phyloP scores from a whole-genome alignment of 2,329 filamentous ascomycete species.

The Pestalotiopsis sp. region DNA sequence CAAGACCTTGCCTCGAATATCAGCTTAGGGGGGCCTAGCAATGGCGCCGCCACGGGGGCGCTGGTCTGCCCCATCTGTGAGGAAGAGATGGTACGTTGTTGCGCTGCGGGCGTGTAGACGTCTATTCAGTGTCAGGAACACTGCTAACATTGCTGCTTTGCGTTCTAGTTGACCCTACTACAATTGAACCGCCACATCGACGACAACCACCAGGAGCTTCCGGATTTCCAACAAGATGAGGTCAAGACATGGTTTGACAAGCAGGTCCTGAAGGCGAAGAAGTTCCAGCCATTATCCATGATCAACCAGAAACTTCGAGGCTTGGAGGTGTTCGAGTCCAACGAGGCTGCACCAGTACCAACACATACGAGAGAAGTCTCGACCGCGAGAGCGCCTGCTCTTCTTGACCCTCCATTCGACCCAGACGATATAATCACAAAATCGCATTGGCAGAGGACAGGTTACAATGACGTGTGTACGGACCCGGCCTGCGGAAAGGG shows the following conservation, averaged over 20 bases:
- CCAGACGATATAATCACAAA: conserved; percentile 89
- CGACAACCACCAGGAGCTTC: conserved; percentile 86
- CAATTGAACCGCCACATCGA: conserved; percentile 89
- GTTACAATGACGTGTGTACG: conserved; percentile 77
- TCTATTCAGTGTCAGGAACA: background rate
- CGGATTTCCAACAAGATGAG: conserved; percentile 87
- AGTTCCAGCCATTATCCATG: conserved; percentile 87
- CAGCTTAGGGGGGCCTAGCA: conserved; percentile 62
- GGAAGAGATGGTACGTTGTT: conserved; percentile 82
- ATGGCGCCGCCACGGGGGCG: conserved; percentile 60
- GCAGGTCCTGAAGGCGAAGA: conserved; percentile 90
- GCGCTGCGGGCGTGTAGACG: conserved; percentile 20
- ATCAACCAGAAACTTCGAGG: conserved; percentile 94
- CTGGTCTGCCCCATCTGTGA: conserved; percentile 97
- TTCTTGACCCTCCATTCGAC: conserved; percentile 56
- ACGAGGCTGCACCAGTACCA: conserved; percentile 61
- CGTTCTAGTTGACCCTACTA: conserved; percentile 76
- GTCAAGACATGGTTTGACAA: conserved; percentile 97
- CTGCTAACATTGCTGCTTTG: conserved; percentile 18
- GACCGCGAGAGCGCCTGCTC: conserved; percentile 37
- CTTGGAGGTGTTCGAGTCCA: conserved; percentile 91
- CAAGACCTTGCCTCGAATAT: conserved; percentile 85
- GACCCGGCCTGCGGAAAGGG: conserved; percentile 84
- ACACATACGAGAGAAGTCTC: conserved; percentile 28
- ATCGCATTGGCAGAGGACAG: conserved; percentile 83